Evolutionary conservation across 2,329 filamentous ascomycete species (phyloP).

Genomic region (Fragosphaeria purpurea): DNA sequence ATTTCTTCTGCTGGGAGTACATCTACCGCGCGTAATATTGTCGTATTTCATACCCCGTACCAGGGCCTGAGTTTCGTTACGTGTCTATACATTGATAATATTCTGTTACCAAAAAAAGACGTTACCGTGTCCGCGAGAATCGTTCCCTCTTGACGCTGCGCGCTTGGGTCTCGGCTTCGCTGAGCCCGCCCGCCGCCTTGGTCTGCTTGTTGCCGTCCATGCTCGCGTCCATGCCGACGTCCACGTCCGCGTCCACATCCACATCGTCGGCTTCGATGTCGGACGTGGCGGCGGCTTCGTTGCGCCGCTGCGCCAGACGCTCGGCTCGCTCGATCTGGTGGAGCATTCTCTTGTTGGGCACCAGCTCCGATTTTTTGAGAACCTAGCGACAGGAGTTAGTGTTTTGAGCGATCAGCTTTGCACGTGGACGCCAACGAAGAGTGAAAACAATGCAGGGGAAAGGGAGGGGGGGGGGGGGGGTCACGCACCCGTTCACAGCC

Average conservation of each 20-base stretch:
- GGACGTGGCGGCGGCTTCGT: slow-evolving; percentile 28
- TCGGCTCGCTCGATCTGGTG: slow-evolving; percentile 48
- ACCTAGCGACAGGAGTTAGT: slow-evolving; percentile 1
- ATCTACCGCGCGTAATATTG: no score
- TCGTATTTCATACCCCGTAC: background rate
- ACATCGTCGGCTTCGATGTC: slow-evolving; percentile 27
- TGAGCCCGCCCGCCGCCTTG: background rate
- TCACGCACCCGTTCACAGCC: slow-evolving; percentile 49
- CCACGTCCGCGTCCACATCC: slow-evolving; percentile 16
- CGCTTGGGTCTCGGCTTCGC: slow-evolving; percentile 12
- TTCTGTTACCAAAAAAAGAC: background rate
- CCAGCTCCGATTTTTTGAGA: slow-evolving; percentile 42
- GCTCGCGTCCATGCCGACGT: background rate
- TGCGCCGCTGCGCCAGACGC: slow-evolving; percentile 31
- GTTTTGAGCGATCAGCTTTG: no score
- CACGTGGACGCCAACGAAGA: no score
- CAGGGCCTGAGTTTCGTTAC: no score
- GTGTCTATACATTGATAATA: no score
- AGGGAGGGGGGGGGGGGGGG: background rate
- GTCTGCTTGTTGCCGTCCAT: background rate
- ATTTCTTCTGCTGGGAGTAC: no score
- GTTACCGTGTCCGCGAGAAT: slow-evolving; percentile 4
- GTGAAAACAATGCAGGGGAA: background rate
- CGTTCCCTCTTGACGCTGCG: slow-evolving; percentile 19
- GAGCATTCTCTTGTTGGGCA: slow-evolving; percentile 43